phyloP scores from a whole-genome alignment of 805 yeast species.

The Hanseniaspora occidentalis region DNA sequence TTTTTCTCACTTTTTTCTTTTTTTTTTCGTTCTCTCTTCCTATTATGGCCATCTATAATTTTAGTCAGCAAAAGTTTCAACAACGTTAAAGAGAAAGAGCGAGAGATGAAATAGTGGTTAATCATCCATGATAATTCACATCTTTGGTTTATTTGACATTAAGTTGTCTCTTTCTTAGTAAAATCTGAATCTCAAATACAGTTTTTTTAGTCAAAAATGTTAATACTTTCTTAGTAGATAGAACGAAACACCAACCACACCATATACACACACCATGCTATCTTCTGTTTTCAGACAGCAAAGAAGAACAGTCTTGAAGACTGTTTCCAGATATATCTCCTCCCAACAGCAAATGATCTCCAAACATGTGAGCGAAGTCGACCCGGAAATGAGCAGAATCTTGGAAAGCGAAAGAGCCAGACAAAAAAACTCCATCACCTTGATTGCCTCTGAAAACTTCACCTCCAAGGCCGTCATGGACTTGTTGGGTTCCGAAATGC shows the following conservation, averaged over 20 bases:
- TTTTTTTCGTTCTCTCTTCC: too few relatives aligned
- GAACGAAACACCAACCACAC: background rate
- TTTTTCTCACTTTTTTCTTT: too few relatives aligned
- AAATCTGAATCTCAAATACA: too few relatives aligned
- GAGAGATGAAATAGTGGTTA: too few relatives aligned
- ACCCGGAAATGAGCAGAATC: conserved; percentile 77
- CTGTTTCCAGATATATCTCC: background rate
- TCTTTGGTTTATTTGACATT: too few relatives aligned
- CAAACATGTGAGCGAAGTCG: conserved; percentile 53
- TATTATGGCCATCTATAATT: too few relatives aligned
- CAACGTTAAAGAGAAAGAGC: too few relatives aligned
- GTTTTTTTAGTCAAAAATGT: too few relatives aligned
- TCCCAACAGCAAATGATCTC: conserved; percentile 33
- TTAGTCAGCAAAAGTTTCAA: too few relatives aligned
- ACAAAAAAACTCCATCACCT: conserved; percentile 82
- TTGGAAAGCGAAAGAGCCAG: conserved; percentile 66
- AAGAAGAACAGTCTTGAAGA: background rate
- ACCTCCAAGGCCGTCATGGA: conserved; percentile 93
- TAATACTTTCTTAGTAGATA: too few relatives aligned
- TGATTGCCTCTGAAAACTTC: conserved; percentile 93
- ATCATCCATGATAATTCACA: too few relatives aligned
- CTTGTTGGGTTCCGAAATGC: conserved; percentile 90
- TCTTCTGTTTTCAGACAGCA: background rate
- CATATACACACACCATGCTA: background rate
- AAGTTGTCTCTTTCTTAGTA: too few relatives aligned